These are phyloP conservation scores for Asterophora lycoperdoides DNA, from an alignment of 768 basidiomycete species.

Conservation along the genomic window DNA sequence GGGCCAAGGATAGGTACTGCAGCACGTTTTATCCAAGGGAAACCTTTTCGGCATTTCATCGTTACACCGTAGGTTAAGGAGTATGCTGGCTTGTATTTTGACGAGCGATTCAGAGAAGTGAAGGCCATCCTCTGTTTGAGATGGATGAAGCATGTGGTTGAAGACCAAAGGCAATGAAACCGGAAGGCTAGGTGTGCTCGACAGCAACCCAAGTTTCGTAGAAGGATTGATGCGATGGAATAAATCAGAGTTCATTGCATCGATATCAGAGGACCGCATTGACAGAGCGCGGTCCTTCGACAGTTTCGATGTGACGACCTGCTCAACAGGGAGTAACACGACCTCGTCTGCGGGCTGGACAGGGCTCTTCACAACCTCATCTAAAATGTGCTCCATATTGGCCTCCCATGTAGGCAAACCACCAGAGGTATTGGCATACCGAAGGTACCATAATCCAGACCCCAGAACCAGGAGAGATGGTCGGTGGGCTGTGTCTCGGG, in stretches of 20 bases:
- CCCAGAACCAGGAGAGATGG: slow-evolving; percentile 77
- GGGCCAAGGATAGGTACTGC: slow-evolving; percentile 69
- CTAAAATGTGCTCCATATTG: slow-evolving; percentile 65
- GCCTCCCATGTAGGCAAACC: slow-evolving; percentile 77
- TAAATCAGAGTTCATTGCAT: slow-evolving; percentile 89
- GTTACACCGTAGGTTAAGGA: slow-evolving; percentile 83
- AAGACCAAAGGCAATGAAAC: slow-evolving; percentile 73
- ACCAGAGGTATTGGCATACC: slow-evolving; percentile 66
- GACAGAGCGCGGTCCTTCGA: slow-evolving; percentile 57
- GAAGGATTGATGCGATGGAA: slow-evolving; percentile 56
- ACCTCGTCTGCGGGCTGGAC: slow-evolving; percentile 61
- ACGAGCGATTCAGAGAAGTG: slow-evolving; percentile 68
- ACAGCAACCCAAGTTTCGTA: slow-evolving; percentile 22
- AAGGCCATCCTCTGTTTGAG: slow-evolving; percentile 79
- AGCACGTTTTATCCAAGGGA: slow-evolving; percentile 77
- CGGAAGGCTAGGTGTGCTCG: slow-evolving; percentile 21
- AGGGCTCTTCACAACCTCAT: slow-evolving; percentile 34
- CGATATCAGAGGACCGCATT: slow-evolving; percentile 75
- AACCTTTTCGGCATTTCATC: slow-evolving; percentile 55
- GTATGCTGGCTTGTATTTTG: slow-evolving; percentile 66
- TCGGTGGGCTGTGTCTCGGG: slow-evolving; percentile 15
- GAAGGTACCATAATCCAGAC: slow-evolving; percentile 86
- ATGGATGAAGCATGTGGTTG: slow-evolving; percentile 71
- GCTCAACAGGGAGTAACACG: slow-evolving; percentile 75
- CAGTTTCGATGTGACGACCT: slow-evolving; percentile 63